Conservation (phyloP, 257 asterid species). For the Knoxia roxburghii region DNA sequence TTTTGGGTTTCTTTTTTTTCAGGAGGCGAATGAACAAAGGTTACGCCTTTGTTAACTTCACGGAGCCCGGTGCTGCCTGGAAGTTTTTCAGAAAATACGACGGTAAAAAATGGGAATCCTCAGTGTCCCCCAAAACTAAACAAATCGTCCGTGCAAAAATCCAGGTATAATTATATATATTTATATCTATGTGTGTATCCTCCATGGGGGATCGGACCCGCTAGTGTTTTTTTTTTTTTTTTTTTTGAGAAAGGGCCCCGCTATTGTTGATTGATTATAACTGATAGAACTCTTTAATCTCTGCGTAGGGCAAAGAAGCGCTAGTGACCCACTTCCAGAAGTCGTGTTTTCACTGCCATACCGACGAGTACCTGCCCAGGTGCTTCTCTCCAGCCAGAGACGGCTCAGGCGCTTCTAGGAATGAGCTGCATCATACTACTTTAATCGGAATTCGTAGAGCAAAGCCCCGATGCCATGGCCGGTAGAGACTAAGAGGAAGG, state of each 20-base stretch:
- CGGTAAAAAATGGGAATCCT: slow-evolving; percentile 21
- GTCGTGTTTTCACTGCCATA: slow-evolving; percentile 40
- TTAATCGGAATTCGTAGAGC: slow-evolving; percentile 31
- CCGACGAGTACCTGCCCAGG: slow-evolving; percentile 44
- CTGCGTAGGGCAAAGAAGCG: slow-evolving; percentile 65
- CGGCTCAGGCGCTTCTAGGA: slow-evolving; percentile 59
- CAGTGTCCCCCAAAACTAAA: slow-evolving; percentile 24
- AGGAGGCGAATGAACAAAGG: slow-evolving; percentile 49
- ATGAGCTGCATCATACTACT: slow-evolving; percentile 25
- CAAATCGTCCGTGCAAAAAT: slow-evolving; percentile 47
- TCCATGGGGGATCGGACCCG: too few species aligned
- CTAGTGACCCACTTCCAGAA: slow-evolving; percentile 26
- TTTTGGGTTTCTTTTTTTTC: neutral
- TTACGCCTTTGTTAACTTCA: slow-evolving; percentile 68
- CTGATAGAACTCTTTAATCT: too few species aligned
- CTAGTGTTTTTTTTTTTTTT: too few species aligned
- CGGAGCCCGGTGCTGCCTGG: slow-evolving; percentile 32
- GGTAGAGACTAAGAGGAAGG: too few species aligned
- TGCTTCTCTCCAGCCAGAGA: slow-evolving; percentile 48
- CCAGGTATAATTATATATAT: slow-evolving; percentile 39
- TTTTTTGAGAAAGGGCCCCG: too few species aligned
- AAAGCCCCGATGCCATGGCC: neutral
- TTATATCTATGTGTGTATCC: too few species aligned
- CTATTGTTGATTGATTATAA: too few species aligned
- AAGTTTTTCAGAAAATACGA: slow-evolving; percentile 28